Conservation (phyloP, 1,284 basidiomycete species). For the Exobasidium rhododendri region DNA sequence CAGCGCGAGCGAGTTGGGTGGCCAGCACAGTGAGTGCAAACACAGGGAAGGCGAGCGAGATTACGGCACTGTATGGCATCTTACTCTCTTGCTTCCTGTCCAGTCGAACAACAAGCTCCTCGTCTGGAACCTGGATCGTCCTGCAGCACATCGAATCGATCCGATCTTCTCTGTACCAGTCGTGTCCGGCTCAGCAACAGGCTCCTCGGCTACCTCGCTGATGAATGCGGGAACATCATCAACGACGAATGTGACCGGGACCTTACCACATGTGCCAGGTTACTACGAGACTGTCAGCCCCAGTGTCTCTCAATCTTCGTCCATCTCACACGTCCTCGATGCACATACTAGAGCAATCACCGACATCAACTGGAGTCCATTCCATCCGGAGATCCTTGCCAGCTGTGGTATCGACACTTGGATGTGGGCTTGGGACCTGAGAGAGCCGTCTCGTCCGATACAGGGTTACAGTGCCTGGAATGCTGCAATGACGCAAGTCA, state of each 20-base stretch:
- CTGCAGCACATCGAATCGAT: constrained; percentile 14
- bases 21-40: constrained; percentile 67
- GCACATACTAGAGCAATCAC: constrained; percentile 52
- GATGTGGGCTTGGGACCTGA: constrained; percentile 53
- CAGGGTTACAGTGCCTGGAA: constrained; percentile 53
- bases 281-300: neutral
- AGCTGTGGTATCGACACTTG: constrained; percentile 52
- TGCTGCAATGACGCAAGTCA: constrained; percentile 51
- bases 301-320: constrained; percentile 23
- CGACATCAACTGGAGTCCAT: constrained; percentile 53
- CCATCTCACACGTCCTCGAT: constrained; percentile 46
- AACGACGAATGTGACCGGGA: constrained; percentile 10
- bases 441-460: constrained; percentile 39
- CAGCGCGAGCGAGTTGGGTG: constrained; percentile 76
- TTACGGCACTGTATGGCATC: neutral
- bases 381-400: constrained; percentile 50
- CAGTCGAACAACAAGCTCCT: constrained; percentile 84
- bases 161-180: constrained; percentile 10
- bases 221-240: constrained; percentile 19
- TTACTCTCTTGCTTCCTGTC: constrained; percentile 10
- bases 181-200: neutral
- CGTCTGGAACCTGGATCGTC: constrained; percentile 80
- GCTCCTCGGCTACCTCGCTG: constrained; percentile 1
- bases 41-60: neutral
- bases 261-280: constrained; percentile 14